Conservation (phyloP, 2,329 filamentous ascomycete genomes). For the Lecanicillium sp. region DNA sequence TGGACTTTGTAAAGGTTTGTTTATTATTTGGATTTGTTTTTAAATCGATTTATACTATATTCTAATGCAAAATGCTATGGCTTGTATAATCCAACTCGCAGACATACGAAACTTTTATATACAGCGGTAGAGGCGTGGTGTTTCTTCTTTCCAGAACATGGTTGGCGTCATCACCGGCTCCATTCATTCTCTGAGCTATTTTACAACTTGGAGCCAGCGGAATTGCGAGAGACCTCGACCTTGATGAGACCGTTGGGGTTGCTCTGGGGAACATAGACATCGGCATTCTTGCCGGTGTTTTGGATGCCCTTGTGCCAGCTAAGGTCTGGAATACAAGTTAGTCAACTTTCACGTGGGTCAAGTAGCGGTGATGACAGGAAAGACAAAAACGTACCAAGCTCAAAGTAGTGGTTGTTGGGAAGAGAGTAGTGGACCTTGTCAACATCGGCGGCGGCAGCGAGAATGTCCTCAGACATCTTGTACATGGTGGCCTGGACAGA, state of each 20-base stretch:
- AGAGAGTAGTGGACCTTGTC: slow-evolving; percentile 72
- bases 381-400: slow-evolving; percentile 59
- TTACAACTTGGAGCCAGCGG: slow-evolving; percentile 6
- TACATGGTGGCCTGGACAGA: slow-evolving; percentile 98
- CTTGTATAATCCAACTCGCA: no score
- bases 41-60: no score
- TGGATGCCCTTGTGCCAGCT: slow-evolving; percentile 94
- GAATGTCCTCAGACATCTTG: slow-evolving; percentile 88
- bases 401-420: slow-evolving; percentile 98
- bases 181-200: background rate
- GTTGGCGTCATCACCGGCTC: no score
- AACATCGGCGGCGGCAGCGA: slow-evolving; percentile 64
- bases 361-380: background rate
- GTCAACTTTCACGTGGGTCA: slow-evolving; percentile 10
- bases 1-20: no score
- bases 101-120: no score
- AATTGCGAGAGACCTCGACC: slow-evolving; percentile 65
- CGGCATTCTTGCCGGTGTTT: slow-evolving; percentile 92
- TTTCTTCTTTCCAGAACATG: no score
- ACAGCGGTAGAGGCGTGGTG: no score
- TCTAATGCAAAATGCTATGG: no score
- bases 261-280: slow-evolving; percentile 89
- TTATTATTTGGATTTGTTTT: no score
- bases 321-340: slow-evolving; percentile 50
- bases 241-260: slow-evolving; percentile 93